Base-by-base conservation (phyloP, 169 alveolate genomes). In the Cystoisospora suis region DNA sequence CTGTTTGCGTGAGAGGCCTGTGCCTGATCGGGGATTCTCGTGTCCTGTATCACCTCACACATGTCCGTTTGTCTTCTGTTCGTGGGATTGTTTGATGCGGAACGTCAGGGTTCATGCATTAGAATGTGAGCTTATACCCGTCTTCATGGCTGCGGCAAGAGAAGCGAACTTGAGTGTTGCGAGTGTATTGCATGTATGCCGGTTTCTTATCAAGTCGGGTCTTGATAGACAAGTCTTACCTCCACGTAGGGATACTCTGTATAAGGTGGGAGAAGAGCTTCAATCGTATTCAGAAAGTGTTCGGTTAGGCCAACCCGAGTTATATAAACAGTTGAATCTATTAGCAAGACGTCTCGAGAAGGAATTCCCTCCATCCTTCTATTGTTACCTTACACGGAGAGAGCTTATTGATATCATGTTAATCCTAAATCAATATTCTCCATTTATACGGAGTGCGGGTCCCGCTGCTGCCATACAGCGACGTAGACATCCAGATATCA, bases 31-130 rank as follows among this genome's bases (percentile, higher is more conserved):
- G 34, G 94, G 95, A 20, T 91, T 94, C 59, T 91, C 97, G 1
- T 97, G 98, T 77, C 97, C 98, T 0, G 87, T 90, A 3, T 94
- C 95, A 85, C 98, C 98, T 53, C 92, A 96, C 81, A 94, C 97
- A 15, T 97, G 98, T 58, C 95, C 96, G 49, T 94, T 91, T 61
- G 96, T 95, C 79, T 97, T 97, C 86, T 97, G 98, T 69, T 95
- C 97, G 40, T 95, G 96, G 95, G 95, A 95, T 32, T 97, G 98
- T 46, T 94, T 96, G 87, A 92, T 96, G 90, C 81, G 91, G 46
- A 96, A 96, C 86, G 95, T 95, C 49, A 94, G 96, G 36, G 89
- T 96, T 7, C 98, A 97, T 90, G 91, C 95, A n/a, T 87, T 91
- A n/a, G 98, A 97, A 81, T 97, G 98, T 75, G 93, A 79, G 7